Conservation (phyloP, 257 asterid genomes). For the Voacanga thouarsii region DNA sequence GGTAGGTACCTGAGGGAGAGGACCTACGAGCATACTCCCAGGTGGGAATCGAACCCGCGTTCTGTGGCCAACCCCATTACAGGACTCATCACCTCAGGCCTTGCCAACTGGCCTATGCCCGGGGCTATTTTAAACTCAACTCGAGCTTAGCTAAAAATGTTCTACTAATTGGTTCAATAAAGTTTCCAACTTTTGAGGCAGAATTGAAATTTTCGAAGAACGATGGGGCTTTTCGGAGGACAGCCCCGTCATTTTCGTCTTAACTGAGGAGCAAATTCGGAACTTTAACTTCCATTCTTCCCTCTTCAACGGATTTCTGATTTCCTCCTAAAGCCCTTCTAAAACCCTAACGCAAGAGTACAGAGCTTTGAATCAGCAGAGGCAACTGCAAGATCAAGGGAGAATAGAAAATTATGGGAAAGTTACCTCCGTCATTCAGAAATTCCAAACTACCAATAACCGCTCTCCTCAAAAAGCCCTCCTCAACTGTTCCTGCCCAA, state of each 20-base stretch:
- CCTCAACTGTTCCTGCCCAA: constrained; percentile 26
- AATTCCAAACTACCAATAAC: constrained; percentile 34
- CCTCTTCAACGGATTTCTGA: background rate
- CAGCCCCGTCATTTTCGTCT: no score
- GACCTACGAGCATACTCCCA: no score
- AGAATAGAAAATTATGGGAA: constrained; percentile 46
- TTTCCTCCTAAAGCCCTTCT: constrained; percentile 30
- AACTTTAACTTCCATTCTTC: no score
- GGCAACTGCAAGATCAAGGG: background rate
- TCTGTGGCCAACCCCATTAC: no score
- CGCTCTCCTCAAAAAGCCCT: constrained; percentile 35
- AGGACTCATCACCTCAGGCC: no score
- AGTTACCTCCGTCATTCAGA: constrained; percentile 53
- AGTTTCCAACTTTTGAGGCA: background rate
- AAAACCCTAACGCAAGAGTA: constrained; percentile 43
- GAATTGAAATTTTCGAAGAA: background rate
- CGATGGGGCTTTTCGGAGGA: background rate
- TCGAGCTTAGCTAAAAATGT: no score
- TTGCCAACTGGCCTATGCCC: no score
- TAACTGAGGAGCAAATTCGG: no score
- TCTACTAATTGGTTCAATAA: no score
- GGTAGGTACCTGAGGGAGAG: no score
- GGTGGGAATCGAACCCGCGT: no score
- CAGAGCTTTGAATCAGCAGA: background rate
- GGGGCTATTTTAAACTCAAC: no score